Base-by-base conservation (phyloP, 2,329 filamentous ascomycete species). In the Aspergillus floridensis region DNA sequence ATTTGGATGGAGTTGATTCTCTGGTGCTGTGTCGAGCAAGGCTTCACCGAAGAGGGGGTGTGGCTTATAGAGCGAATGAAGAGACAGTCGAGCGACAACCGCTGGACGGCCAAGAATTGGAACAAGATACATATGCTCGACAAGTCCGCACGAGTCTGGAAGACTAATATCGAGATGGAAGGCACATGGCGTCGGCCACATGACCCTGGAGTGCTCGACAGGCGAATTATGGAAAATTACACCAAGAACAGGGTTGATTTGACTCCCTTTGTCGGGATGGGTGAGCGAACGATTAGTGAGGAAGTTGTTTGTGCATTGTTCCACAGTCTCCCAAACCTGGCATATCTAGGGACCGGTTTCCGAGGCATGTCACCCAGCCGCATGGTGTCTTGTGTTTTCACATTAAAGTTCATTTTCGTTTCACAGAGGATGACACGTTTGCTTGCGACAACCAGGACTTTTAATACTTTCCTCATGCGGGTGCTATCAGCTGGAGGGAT, bases 251-350 rank as follows among this genome's bases (percentile, higher is more conserved):
- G 16, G 14, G 62, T 55, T n/a, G 59, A 61, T 16, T 57, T 53
- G 16, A 46, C 65, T 6, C 65, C 72, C 2, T 77, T 79, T 60
- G 68, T 74, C 31, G 77, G 78, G n/a, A 72, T 80, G 35, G 77
- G 75, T 2, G 60, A 63, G 47, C 72, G 76, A 53, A 86, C 82
- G 0, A 80, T 88, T 65, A 87, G 84, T 66, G 77, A 77, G 47
- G 86, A 88, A 70, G 79, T 87, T 11, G 78, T 87, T 26, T 75
- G 80, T 54, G 81, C 82, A 5, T 78, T 86, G 46, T 73, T 85
- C 31, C 82, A 85, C 65, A 81, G 79, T 16, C 68, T 86, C 14
- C 67, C 81, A 46, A 82, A 80, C 60, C 66, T 70, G 12, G 68
- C 81, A 47, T 77, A 77, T 56, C 65, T 79, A 22, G 80, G 79